Base-by-base conservation (phyloP, 805 yeast genomes). In the Wickerhamomyces bisporus region DNA sequence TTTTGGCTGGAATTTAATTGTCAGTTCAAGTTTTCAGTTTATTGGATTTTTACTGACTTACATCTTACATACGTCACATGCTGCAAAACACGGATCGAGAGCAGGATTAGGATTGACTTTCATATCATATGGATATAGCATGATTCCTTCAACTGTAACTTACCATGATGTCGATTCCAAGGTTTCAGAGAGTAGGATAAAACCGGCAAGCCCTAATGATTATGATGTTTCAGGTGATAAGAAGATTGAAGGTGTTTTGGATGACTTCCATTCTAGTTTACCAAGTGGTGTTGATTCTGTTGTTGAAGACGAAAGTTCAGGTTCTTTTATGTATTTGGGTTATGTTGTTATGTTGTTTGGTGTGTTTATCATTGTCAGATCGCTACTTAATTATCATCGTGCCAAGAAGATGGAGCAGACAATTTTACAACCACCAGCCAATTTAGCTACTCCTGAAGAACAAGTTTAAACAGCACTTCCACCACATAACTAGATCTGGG, bases 11-110 rank as follows among this genome's bases (percentile, higher is more conserved):
- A 91, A 89, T 62, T 70, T 79, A 48, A 71, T 87, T 48, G 94
- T 93, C 3, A 79, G 95, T 18, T 73, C 86, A n/a, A 82, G 94
- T 29, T 93, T 93, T 68, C 96, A 91, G 61, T 86, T 85, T 58
- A 82, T 91, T 24, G 98, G 98, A 4, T 93, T 93, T 62, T 69
- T 93, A 30, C 70, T 91, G 39, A 89, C 98, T 7, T 93, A 89
- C 57, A 65, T 91, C 32, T 68, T 93, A 38, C 98, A 93, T 61
- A 91, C 98, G 1, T 86, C 97, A 3, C 98, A 93, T 58, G 97
- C 98, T 5, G 95, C 97, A 4, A 87, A 86, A 57, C 89, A 89
- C 53, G 98, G 98, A 3, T 82, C 97, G 2, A 70, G 95, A 44
- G 84, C 91, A 15, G 98, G 98, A 0, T 64, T 93, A 40, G 98